phyloP scores from a whole-genome alignment of 257 asterid genomes.

The Rhazya stricta region DNA sequence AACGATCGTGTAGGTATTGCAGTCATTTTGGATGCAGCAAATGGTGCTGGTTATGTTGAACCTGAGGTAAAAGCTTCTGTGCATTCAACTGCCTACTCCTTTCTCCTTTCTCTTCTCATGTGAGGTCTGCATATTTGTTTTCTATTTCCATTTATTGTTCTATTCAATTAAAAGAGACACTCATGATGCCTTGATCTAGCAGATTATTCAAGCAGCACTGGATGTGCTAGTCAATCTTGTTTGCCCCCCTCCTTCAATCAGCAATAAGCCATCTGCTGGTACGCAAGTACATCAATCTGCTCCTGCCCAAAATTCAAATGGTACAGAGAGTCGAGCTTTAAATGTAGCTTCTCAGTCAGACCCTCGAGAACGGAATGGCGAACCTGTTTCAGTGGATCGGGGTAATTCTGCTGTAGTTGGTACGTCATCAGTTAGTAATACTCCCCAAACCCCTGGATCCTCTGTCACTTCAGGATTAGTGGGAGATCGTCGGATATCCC shows the following conservation, averaged over 20 bases:
- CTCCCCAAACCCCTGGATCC: slow-evolving; percentile 51
- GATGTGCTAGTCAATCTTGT: slow-evolving; percentile 85
- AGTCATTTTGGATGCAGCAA: slow-evolving; percentile 91
- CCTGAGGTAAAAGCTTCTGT: slow-evolving; percentile 64
- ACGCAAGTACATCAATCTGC: slow-evolving; percentile 67
- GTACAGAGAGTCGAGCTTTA: slow-evolving; percentile 48
- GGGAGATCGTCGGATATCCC: slow-evolving; percentile 90
- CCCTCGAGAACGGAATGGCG: slow-evolving; percentile 59
- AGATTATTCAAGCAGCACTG: slow-evolving; percentile 94
- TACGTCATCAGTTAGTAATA: slow-evolving; percentile 34
- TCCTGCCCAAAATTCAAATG: slow-evolving; percentile 49
- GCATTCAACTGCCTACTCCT: not conserved
- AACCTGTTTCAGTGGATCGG: slow-evolving; percentile 62
- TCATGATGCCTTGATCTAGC: slow-evolving; percentile 19
- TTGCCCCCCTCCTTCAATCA: slow-evolving; percentile 98
- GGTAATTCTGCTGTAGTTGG: slow-evolving; percentile 38
- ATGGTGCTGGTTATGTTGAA: slow-evolving; percentile 88
- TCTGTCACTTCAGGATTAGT: slow-evolving; percentile 81
- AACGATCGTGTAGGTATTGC: slow-evolving; percentile 94
- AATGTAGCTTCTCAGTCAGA: slow-evolving; percentile 46
- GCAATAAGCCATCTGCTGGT: slow-evolving; percentile 68
- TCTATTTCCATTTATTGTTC: not conserved
- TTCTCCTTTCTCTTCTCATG: slow-evolving; percentile 1
- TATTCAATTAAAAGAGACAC: not conserved
- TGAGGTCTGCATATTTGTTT: not conserved